Conservation (phyloP, 441 rosid genomes). For the Euphorbia corollata region DNA sequence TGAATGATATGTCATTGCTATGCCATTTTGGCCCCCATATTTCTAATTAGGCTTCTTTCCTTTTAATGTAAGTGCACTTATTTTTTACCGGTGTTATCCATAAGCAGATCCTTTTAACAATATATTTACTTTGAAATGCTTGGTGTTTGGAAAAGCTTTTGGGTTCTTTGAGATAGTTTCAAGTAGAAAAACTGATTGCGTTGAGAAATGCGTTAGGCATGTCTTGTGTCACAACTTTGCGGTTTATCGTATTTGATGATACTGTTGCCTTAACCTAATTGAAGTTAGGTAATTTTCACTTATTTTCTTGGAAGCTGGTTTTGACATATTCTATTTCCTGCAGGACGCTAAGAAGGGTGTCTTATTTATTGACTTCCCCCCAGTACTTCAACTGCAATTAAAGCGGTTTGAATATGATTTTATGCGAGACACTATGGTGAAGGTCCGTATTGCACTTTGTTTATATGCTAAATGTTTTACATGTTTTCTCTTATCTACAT, state of each 20-base stretch:
- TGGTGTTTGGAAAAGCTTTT: neutral
- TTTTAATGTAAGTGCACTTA: neutral
- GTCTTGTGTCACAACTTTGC: too few relatives aligned
- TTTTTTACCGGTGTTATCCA: neutral
- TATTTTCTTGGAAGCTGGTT: neutral
- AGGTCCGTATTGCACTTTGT: slow-evolving; percentile 50
- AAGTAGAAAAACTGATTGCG: neutral
- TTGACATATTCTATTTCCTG: slow-evolving; percentile 11
- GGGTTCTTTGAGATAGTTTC: neutral
- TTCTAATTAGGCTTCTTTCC: neutral
- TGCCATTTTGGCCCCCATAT: neutral
- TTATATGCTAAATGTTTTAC: slow-evolving; percentile 7
- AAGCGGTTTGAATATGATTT: slow-evolving; percentile 94
- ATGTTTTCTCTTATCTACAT: neutral
- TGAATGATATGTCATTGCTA: neutral
- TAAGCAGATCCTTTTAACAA: neutral
- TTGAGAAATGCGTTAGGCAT: too few relatives aligned
- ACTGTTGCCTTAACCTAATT: too few relatives aligned
- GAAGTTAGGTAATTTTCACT: too few relatives aligned
- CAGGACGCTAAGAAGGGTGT: slow-evolving; percentile 98
- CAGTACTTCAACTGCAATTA: slow-evolving; percentile 93
- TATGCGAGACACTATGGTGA: slow-evolving; percentile 86
- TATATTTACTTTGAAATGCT: neutral
- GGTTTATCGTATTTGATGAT: too few relatives aligned
- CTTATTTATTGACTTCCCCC: slow-evolving; percentile 83